A percentile compares a stretch with the other conserved stretches of the same genome.
Conservation (phyloP, 73 alveolate species). For the Symbiodinium pilosum region DNA sequence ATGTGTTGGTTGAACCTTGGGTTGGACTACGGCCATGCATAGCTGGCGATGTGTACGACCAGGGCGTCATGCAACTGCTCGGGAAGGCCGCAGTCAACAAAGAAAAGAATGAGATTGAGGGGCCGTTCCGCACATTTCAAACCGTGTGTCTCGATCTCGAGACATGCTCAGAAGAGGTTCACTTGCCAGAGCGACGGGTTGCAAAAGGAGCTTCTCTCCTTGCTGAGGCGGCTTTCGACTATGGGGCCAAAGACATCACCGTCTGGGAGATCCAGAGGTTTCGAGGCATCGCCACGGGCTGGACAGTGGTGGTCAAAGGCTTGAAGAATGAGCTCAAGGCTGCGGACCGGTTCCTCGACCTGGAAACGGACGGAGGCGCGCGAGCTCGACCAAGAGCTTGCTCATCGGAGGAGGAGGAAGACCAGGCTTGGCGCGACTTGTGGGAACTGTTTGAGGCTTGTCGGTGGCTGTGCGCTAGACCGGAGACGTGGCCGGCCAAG, state of each 20-base stretch:
- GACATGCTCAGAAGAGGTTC: background rate
- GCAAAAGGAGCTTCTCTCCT: conserved; percentile 1
- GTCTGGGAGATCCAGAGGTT: conserved; percentile 9
- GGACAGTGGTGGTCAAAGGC: background rate
- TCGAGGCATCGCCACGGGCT: background rate
- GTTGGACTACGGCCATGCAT: background rate
- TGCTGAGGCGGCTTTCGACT: background rate
- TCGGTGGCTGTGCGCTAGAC: conserved; percentile 10
- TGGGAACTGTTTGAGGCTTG: conserved; percentile 23
- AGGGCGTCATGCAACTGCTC: background rate
- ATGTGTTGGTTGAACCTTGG: background rate
- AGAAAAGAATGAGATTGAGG: conserved; percentile 33
- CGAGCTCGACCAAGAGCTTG: background rate
- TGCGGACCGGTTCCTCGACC: no score
- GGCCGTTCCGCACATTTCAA: background rate
- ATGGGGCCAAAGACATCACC: background rate
- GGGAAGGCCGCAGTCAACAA: background rate
- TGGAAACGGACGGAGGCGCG: background rate
- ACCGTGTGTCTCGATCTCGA: background rate
- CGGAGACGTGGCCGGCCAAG: background rate
- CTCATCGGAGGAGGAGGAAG: background rate
- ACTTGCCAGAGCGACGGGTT: conserved; percentile 18
- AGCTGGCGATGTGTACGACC: background rate
- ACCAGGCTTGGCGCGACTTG: conserved; percentile 18
- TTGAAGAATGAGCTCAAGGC: no score